Percentiles rank a stretch among this genome's conserved stretches.
These are phyloP conservation scores for Andrographis paniculata DNA, from an alignment of 305 asterid genomes.

Conservation along the genomic window DNA sequence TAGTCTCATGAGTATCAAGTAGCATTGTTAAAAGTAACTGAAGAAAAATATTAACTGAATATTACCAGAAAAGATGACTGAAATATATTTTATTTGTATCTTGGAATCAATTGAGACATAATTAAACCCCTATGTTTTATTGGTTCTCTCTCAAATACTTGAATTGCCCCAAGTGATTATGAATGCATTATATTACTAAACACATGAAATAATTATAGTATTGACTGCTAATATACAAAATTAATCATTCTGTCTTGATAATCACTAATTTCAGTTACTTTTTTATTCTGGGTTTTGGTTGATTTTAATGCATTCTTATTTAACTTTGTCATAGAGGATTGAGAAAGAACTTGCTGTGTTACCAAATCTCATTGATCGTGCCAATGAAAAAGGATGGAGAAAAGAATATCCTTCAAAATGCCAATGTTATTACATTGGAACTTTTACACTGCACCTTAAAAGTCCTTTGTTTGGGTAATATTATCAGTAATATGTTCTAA, in stretches of 20 bases:
- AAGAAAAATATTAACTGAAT: background rate
- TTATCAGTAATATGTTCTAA: constrained; percentile 8
- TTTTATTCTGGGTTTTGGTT: constrained; percentile 3
- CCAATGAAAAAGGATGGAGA: constrained; percentile 93
- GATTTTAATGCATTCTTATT: constrained; percentile 14
- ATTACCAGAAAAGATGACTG: background rate
- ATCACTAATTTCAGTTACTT: background rate
- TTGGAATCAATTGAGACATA: constrained; percentile 1
- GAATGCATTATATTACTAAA: background rate
- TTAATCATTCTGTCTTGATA: constrained; percentile 7
- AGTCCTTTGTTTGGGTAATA: too few relatives aligned
- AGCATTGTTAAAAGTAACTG: background rate
- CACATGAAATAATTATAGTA: background rate
- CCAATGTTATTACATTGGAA: constrained; percentile 11
- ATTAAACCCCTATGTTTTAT: background rate
- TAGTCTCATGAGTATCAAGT: background rate
- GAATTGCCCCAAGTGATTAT: background rate
- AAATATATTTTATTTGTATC: background rate
- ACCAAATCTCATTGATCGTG: constrained; percentile 62
- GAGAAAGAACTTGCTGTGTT: constrained; percentile 48
- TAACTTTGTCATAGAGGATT: constrained; percentile 62
- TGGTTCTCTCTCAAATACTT: background rate
- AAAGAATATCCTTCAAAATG: constrained; percentile 80
- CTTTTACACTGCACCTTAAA: constrained; percentile 16
- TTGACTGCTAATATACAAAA: background rate